Conservation (phyloP, 2,329 filamentous ascomycete genomes). For the Ustilaginoidea virens region DNA sequence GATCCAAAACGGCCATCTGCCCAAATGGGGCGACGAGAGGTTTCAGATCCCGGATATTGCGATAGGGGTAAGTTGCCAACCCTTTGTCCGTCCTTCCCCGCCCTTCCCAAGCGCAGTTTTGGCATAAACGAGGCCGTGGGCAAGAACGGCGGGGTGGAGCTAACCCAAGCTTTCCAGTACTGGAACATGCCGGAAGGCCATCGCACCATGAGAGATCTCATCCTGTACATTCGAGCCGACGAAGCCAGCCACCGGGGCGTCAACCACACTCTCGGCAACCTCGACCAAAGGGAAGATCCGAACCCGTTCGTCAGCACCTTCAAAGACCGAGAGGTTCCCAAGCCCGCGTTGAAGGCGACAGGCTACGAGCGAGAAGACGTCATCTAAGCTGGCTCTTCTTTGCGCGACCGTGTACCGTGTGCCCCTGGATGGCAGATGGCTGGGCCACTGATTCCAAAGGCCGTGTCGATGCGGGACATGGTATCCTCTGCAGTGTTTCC, state of each 20-base stretch:
- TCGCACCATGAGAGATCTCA: conserved; percentile 69
- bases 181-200: conserved; percentile 85
- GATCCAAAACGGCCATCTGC: conserved; percentile 69
- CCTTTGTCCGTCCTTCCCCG: neutral
- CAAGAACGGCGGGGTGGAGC: neutral
- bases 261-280: conserved; percentile 85
- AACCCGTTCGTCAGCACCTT: conserved; percentile 85
- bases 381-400: conserved; percentile 37
- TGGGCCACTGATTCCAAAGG: too few species aligned
- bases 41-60: conserved; percentile 79
- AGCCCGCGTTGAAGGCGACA: conserved; percentile 44
- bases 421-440: too few species aligned
- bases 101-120: too few species aligned
- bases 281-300: conserved; percentile 72
- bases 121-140: too few species aligned
- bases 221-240: conserved; percentile 80
- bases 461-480: too few species aligned
- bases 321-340: conserved; percentile 53
- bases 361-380: conserved; percentile 81
- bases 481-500: too few species aligned
- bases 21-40: conserved; percentile 56
- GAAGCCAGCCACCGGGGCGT: conserved; percentile 86
- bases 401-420: too few species aligned
- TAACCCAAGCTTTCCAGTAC: conserved; percentile 34
- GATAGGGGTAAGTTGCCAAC: conserved; percentile 30